Conservation (phyloP, 208 protist species). For the Acanthamoeba triangularis region DNA sequence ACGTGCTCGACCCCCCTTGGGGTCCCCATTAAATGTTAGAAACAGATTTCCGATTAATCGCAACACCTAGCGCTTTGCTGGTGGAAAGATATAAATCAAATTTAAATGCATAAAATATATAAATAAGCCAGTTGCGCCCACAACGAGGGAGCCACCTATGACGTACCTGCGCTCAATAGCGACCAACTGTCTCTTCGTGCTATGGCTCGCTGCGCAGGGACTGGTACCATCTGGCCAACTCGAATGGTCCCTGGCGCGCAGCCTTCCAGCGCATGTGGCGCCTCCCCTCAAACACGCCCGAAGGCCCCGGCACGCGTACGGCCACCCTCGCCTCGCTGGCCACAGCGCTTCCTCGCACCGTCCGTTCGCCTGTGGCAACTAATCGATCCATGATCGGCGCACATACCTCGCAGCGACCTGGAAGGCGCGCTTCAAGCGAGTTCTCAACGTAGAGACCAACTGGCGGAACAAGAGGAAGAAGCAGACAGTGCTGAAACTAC, state of each 20-base stretch:
- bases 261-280: constrained; percentile 24
- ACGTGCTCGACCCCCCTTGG: neutral
- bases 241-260: neutral
- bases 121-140: neutral
- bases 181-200: neutral
- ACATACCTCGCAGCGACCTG: neutral
- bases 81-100: neutral
- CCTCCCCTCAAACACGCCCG: neutral
- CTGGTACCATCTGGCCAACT: constrained; percentile 29
- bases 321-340: neutral
- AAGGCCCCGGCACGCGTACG: neutral
- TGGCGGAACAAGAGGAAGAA: neutral
- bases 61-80: neutral
- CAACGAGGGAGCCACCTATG: neutral
- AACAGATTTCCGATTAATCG: neutral
- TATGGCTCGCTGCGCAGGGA: neutral
- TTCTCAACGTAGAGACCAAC: constrained; percentile 11
- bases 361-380: neutral
- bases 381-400: neutral
- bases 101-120: neutral
- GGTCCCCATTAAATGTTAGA: no score
- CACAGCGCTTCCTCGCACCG: neutral
- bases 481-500: neutral
- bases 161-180: no score
- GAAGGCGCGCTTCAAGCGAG: neutral